Evolutionary conservation across 306 rosid genomes (phyloP), one percentile per base, ranked within the genome.

Genomic region (Sophora flavescens): DNA sequence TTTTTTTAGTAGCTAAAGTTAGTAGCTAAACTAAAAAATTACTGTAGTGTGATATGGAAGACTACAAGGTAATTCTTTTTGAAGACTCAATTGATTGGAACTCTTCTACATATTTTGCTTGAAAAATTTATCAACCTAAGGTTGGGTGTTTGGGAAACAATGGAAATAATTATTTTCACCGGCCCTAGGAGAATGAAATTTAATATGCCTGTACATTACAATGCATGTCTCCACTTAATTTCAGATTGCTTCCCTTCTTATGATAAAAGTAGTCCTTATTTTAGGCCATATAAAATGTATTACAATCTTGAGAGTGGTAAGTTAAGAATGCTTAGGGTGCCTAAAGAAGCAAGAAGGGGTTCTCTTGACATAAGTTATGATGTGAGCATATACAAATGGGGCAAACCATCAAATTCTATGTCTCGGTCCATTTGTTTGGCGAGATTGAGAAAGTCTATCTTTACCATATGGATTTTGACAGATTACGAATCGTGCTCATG

Each of bases 301-400:
- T 78, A 78, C 1, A 51, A 38, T 26, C 2, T 38, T 7, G 41
- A 39, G 8, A 26, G 5, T 39, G 78, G 72, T 10, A 9, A 6
- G 4, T 71, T 73, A 53, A 70, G 30, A 6, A 79, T 39, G 9
- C 8, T 63, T 1, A 71, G 15, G 3, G 1, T 79, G 0, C 72
- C 82, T 0, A 63, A 1, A 12, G 66, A 52, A 62, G 82, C 72
- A 0, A 78, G 51, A 8, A 30, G 6, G 4, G 77, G 47, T 2
- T 50, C 16, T 13, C 47, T 39, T 22, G 44, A 12, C 11, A 6
- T 3, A 0, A 39, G 5, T 2, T 39, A 65, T 6, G 1, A 51
- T 1, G 38, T 70, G 65, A 26, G 65, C 1, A 78, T 78, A 6
- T 62, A 62, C 6, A 70, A 52, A 14, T 76, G 81, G 81, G 63